A percentile compares a stretch with the other conserved stretches of the same genome.
Conservation (phyloP, 305 asterid species). For the Fraxinus albicans region DNA sequence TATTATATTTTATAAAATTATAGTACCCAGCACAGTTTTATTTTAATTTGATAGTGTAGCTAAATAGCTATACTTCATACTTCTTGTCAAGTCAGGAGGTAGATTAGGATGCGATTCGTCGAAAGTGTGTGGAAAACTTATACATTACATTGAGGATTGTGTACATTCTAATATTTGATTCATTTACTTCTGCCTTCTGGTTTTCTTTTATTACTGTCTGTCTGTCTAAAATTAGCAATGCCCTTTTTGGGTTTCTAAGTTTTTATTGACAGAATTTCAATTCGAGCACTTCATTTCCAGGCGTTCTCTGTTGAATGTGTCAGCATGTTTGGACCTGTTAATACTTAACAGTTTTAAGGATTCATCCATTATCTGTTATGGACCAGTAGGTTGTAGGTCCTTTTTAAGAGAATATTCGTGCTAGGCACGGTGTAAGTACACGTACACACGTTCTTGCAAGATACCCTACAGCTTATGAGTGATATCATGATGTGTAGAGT, state of each 20-base stretch:
- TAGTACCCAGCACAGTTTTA: neutral
- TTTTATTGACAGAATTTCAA: neutral
- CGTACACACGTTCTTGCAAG: neutral
- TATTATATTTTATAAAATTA: neutral
- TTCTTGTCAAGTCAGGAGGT: neutral
- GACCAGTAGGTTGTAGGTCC: neutral
- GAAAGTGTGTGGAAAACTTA: neutral
- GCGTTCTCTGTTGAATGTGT: neutral
- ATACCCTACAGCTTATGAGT: neutral
- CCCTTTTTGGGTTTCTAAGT: neutral
- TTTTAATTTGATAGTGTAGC: neutral
- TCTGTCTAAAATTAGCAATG: neutral
- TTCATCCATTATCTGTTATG: conserved; percentile 4
- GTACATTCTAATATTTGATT: neutral
- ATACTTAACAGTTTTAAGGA: neutral
- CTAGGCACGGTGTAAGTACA: neutral
- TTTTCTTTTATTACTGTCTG: neutral
- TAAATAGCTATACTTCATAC: neutral
- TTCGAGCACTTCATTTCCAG: neutral
- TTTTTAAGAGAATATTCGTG: neutral
- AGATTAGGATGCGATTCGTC: neutral
- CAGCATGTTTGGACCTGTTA: neutral
- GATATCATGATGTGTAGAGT: neutral
- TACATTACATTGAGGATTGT: neutral
- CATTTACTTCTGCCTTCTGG: neutral